Conservation (phyloP, 805 yeast species). For the Candida boidinii region DNA sequence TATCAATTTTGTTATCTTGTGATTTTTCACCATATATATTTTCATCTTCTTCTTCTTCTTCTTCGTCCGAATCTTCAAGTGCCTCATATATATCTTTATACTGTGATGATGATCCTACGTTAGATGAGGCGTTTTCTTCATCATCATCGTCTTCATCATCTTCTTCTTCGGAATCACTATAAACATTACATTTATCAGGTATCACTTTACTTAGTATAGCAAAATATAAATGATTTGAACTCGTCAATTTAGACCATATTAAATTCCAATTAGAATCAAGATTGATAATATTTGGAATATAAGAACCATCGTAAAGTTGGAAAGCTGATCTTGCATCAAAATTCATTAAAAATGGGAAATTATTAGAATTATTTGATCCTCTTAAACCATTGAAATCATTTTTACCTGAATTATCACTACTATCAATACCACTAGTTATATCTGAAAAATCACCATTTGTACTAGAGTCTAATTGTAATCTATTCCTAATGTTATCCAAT, state of each 20-base stretch:
- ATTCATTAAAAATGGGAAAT: too few relatives aligned
- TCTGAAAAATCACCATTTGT: not conserved
- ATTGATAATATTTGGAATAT: slow-evolving; percentile 17
- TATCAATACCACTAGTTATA: slow-evolving; percentile 1
- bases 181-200: slow-evolving; percentile 15
- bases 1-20: slow-evolving; percentile 1
- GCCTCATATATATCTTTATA: slow-evolving; percentile 3
- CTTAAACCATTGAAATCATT: too few relatives aligned
- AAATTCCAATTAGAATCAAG: slow-evolving; percentile 21
- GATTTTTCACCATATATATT: slow-evolving; percentile 2
- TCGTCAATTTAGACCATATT: slow-evolving; percentile 20
- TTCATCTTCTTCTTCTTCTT: slow-evolving; percentile 3
- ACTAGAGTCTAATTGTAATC: not conserved
- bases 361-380: too few relatives aligned
- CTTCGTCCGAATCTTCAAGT: slow-evolving; percentile 1
- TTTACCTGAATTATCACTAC: slow-evolving; percentile 2
- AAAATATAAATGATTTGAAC: slow-evolving; percentile 7
- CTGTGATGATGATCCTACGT: slow-evolving; percentile 4
- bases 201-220: slow-evolving; percentile 10
- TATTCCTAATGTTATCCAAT: slow-evolving; percentile 10
- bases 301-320: slow-evolving; percentile 15
- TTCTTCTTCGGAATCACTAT: slow-evolving; percentile 23
- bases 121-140: slow-evolving; percentile 8
- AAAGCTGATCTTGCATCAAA: slow-evolving; percentile 4
- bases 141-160: slow-evolving; percentile 15